phyloP scores from a whole-genome alignment of 2,329 filamentous ascomycete species.

The Fusarium sp. region DNA sequence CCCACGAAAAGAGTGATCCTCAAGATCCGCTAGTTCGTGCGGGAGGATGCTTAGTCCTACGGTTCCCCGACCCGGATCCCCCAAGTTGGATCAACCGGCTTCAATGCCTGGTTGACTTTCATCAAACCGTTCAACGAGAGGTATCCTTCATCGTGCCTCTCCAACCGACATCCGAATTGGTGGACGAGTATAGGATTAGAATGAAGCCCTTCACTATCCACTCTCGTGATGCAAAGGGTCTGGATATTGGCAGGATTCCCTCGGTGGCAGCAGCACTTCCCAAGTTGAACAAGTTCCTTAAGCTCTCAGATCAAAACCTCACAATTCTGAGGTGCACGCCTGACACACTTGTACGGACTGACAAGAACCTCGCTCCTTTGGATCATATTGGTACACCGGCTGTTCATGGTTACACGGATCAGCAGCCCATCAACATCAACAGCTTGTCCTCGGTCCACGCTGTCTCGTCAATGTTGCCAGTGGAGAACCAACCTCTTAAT shows the following conservation, averaged over 20 bases:
- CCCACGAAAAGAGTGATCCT: background rate
- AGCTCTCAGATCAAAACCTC: slow-evolving; percentile 17
- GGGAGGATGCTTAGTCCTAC: slow-evolving; percentile 10
- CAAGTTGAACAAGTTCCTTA: slow-evolving; percentile 24
- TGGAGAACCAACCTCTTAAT: slow-evolving; percentile 29
- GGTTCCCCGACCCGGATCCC: slow-evolving; percentile 11
- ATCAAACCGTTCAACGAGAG: background rate
- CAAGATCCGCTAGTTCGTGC: background rate
- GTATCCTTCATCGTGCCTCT: slow-evolving; percentile 8
- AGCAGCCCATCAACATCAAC: slow-evolving; percentile 33
- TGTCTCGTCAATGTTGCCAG: slow-evolving; percentile 16
- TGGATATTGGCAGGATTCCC: slow-evolving; percentile 10
- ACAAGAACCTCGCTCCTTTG: slow-evolving; percentile 23
- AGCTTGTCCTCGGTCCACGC: slow-evolving; percentile 27
- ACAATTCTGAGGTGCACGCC: slow-evolving; percentile 18
- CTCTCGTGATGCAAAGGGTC: slow-evolving; percentile 15
- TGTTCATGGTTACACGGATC: slow-evolving; percentile 34
- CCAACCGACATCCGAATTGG: background rate
- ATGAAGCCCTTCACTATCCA: slow-evolving; percentile 25
- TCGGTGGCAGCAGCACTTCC: slow-evolving; percentile 7
- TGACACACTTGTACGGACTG: slow-evolving; percentile 18
- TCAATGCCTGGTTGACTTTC: accelerated
- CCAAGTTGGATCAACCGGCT: background rate
- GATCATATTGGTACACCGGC: slow-evolving; percentile 25
- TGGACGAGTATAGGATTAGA: background rate